Evolutionary conservation across 495 filamentous ascomycete genomes (phyloP).

Genomic region (Viridothelium virens): DNA sequence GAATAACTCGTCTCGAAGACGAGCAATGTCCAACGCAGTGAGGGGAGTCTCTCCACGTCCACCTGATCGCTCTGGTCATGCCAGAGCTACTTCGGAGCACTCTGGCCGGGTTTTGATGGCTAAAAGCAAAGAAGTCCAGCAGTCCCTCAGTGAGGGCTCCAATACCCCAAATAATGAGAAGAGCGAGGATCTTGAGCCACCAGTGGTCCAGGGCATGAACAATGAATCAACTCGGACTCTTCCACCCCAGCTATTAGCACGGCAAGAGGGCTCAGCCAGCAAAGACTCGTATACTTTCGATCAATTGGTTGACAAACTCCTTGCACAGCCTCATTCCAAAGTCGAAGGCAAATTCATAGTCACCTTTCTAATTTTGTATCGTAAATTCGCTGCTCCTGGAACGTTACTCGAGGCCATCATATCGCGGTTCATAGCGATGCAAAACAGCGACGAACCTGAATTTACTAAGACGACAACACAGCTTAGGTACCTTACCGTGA

Average conservation of each 20-base stretch:
- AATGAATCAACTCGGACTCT: constrained; percentile 29
- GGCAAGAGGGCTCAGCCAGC: background rate
- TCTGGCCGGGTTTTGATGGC: constrained; percentile 21
- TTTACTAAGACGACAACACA: constrained; percentile 70
- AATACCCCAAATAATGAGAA: background rate
- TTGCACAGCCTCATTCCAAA: constrained; percentile 74
- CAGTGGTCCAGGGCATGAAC: constrained; percentile 10
- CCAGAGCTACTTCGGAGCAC: constrained; percentile 36
- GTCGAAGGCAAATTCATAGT: constrained; percentile 75
- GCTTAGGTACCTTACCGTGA: constrained; percentile 69
- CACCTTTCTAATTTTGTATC: constrained; percentile 88
- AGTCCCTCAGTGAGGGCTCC: background rate
- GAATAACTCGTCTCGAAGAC: constrained; percentile 18
- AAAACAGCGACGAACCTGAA: constrained; percentile 46
- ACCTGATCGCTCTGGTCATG: constrained; percentile 27
- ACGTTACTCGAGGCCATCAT: constrained; percentile 68
- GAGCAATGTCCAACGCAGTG: constrained; percentile 35
- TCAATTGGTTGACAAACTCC: constrained; percentile 78
- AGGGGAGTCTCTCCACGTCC: constrained; percentile 27
- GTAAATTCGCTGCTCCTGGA: constrained; percentile 79
- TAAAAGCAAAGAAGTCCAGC: constrained; percentile 4
- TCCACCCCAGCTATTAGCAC: background rate
- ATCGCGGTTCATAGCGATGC: constrained; percentile 56
- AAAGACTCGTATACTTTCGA: constrained; percentile 52
- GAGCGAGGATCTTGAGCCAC: background rate